Evolutionary conservation across 257 asterid species (phyloP).

Genomic region (Plantago major): DNA sequence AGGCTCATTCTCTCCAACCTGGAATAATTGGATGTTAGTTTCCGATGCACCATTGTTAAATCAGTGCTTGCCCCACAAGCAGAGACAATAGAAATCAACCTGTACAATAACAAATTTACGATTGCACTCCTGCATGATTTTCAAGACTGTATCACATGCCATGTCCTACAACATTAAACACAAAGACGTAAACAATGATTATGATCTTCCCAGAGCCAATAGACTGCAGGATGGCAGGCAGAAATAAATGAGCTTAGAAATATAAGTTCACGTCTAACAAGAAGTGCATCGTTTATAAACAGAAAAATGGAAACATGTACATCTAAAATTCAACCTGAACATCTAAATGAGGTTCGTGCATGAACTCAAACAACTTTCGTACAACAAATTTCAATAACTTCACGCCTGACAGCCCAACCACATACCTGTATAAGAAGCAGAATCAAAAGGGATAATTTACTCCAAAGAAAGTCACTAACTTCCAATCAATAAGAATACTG

Average conservation of each 20-base stretch:
- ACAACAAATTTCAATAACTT: constrained; percentile 98
- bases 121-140: constrained; percentile 97
- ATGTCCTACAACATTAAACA: constrained; percentile 53
- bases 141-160: constrained; percentile 98
- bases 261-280: constrained; percentile 25
- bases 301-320: constrained; percentile 10
- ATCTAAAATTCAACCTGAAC: constrained; percentile 66
- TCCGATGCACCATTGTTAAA: no score
- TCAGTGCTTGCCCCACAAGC: background rate
- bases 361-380: constrained; percentile 93
- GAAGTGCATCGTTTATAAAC: constrained; percentile 4
- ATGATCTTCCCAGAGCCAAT: no score
- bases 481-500: background rate
- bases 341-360: constrained; percentile 99
- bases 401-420: no score
- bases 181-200: no score
- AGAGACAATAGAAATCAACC: constrained; percentile 32
- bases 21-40: constrained; percentile 23
- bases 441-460: background rate
- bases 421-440: constrained; percentile 61
- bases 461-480: background rate
- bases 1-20: constrained; percentile 97
- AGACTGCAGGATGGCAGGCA: no score
- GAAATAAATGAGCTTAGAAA: no score
- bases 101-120: constrained; percentile 87